Evolutionary conservation across 1,139 yeast species (phyloP), one percentile per base, ranked within the genome.

Genomic region (Chernovozyma sophiae-reginae): DNA sequence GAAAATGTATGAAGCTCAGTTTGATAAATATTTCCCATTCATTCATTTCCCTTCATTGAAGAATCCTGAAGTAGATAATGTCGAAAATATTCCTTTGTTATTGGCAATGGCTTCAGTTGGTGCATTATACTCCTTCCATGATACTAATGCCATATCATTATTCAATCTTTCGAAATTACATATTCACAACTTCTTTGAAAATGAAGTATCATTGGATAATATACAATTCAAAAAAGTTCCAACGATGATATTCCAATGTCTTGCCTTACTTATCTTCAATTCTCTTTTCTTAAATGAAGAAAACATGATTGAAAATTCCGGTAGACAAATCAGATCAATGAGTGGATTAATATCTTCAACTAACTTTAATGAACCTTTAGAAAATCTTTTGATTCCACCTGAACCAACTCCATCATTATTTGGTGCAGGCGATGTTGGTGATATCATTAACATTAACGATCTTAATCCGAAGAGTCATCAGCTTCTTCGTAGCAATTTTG

Each of bases 61-160:
- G 42, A 77, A 79, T 41, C 71, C 77, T 0, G 60, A 71, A 50
- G 79, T 76, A 14, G 68, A 69, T 31, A 70, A 71, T 43, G 57
- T 70, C 39, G 86, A 81, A 35, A 83, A 84, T 53, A 79, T 84
- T 41, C 92, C 96, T 1, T 64, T 89, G 37, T 58, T 87, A n/a
- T 64, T 87, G 38, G 77, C 92, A 11, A 85, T 89, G 77, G 84
- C 95, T 1, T 84, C 95, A 17, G 77, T 89, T 42, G 97, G 97
- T 31, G 96, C 97, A 0, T 66, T 89, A 20, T 86, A 86, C 51
- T 78, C 86, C 1, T 86, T 84, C 59, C 95, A 89, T 55, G 84
- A 86, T 19, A 67, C 80, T 28, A 85, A 85, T 52, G 85, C 96
- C 0, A 71, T 83, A 48, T 68, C 85, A 16, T 65, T 89, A 38